Evolutionary conservation across 2,329 filamentous ascomycete genomes (phyloP).

Genomic region (Pyricularia pennisetigena): DNA sequence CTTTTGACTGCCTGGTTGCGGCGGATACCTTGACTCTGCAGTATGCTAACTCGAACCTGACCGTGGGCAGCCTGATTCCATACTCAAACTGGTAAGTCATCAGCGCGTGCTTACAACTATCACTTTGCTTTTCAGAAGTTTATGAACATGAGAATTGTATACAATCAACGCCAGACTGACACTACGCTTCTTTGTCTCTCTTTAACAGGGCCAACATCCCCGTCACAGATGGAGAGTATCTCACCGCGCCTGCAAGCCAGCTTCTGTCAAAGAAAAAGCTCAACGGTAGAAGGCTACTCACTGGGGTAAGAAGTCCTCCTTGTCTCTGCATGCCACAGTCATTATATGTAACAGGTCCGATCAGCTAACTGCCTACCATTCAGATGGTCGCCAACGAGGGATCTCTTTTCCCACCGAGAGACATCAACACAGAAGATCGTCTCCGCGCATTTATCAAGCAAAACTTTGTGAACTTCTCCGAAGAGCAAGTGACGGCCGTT

Average conservation of each 20-base stretch:
- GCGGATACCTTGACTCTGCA: slow-evolving; percentile 19
- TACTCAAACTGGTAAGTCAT: slow-evolving; percentile 12
- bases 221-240: slow-evolving; percentile 22
- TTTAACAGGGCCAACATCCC: slow-evolving; percentile 19
- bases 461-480: slow-evolving; percentile 28
- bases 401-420: slow-evolving; percentile 29
- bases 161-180: neutral
- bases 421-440: slow-evolving; percentile 27
- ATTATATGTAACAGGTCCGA: neutral
- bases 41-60: slow-evolving; percentile 13
- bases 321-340: neutral
- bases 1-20: slow-evolving; percentile 14
- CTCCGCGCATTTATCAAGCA: slow-evolving; percentile 27
- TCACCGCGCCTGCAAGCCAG: slow-evolving; percentile 18
- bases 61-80: slow-evolving; percentile 7
- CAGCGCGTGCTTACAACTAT: neutral
- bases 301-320: slow-evolving; percentile 6
- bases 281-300: slow-evolving; percentile 17
- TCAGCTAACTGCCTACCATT: neutral
- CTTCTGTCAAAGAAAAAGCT: slow-evolving; percentile 19
- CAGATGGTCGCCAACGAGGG: slow-evolving; percentile 40
- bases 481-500: slow-evolving; percentile 22
- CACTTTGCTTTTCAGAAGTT: too few relatives aligned
- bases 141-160: too few relatives aligned
- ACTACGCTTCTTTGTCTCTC: neutral